These are phyloP conservation scores for Xylariaceae sp. DNA, from an alignment of 2,329 filamentous ascomycete genomes.

Conservation along the genomic window DNA sequence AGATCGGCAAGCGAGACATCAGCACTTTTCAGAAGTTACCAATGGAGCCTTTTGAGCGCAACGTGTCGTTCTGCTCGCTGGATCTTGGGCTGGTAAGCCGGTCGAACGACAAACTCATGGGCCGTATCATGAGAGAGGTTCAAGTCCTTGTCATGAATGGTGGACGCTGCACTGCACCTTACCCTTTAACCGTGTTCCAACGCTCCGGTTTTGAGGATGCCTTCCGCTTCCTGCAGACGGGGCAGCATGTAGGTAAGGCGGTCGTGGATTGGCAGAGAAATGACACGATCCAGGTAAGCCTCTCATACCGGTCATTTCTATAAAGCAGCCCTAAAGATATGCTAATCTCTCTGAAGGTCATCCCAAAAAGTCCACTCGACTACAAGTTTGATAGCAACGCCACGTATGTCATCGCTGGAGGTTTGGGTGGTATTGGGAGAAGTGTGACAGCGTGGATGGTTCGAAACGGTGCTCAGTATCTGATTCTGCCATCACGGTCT, in stretches of 20 bases:
- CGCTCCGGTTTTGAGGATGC: background rate
- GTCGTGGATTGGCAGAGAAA: background rate
- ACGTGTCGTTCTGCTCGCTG: background rate
- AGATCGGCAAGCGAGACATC: constrained; percentile 1
- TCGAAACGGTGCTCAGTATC: constrained; percentile 1
- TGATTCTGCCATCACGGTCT: constrained; percentile 7
- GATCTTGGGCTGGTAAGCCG: background rate
- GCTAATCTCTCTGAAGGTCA: background rate
- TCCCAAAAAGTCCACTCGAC: background rate
- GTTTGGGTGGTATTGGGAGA: constrained; percentile 2
- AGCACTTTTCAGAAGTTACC: background rate
- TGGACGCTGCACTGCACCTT: constrained; percentile 8
- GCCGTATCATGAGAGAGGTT: background rate
- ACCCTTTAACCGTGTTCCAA: constrained; percentile 7
- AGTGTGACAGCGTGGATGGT: constrained; percentile 3
- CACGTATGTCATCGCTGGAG: constrained; percentile 2
- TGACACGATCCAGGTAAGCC: background rate
- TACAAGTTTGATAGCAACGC: background rate
- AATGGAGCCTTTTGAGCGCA: background rate
- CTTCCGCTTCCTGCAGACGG: background rate
- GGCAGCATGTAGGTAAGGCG: background rate
- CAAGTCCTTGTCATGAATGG: background rate
- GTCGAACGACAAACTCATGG: background rate
- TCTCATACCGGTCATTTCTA: background rate
- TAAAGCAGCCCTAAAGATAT: background rate